These are phyloP conservation scores for Cystofilobasidium ferigula DNA, from an alignment of 768 basidiomycete species.

Conservation along the genomic window DNA sequence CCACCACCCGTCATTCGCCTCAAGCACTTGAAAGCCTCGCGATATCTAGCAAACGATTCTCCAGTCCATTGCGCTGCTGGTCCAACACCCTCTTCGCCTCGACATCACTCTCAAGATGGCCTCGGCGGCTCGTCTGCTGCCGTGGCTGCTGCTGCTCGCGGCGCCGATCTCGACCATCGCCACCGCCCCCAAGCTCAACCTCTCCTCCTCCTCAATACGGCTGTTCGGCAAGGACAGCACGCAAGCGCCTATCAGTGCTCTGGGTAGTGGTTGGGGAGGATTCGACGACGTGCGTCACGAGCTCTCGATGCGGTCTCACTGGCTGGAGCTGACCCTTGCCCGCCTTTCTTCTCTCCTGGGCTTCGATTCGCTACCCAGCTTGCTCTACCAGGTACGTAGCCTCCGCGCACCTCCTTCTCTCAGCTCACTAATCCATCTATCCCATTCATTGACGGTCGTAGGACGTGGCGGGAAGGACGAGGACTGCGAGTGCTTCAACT, in stretches of 20 bases:
- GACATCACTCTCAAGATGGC: too few relatives aligned
- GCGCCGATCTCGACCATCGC: background rate
- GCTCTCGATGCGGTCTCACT: background rate
- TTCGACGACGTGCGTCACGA: background rate
- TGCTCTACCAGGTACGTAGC: background rate
- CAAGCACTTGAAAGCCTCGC: too few relatives aligned
- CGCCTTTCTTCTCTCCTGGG: background rate
- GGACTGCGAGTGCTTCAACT: constrained; percentile 67
- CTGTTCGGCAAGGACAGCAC: background rate
- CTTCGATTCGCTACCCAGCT: background rate
- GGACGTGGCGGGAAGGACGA: constrained; percentile 11
- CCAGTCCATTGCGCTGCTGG: too few relatives aligned
- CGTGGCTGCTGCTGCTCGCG: background rate
- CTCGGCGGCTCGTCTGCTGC: too few relatives aligned
- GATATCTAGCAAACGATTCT: too few relatives aligned
- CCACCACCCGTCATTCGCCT: too few relatives aligned
- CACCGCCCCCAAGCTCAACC: constrained; percentile 10
- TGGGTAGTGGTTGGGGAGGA: background rate
- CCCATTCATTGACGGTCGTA: background rate
- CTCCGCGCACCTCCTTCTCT: background rate
- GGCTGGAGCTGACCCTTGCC: too few relatives aligned
- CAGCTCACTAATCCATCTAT: background rate
- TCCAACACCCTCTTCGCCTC: too few relatives aligned
- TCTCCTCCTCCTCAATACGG: constrained; percentile 2
- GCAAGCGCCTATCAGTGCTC: constrained; percentile 5